A percentile compares a stretch with the other conserved stretches of the same genome.
Conservation (phyloP, 495 filamentous ascomycete species). For the Ascobolus immersus region DNA sequence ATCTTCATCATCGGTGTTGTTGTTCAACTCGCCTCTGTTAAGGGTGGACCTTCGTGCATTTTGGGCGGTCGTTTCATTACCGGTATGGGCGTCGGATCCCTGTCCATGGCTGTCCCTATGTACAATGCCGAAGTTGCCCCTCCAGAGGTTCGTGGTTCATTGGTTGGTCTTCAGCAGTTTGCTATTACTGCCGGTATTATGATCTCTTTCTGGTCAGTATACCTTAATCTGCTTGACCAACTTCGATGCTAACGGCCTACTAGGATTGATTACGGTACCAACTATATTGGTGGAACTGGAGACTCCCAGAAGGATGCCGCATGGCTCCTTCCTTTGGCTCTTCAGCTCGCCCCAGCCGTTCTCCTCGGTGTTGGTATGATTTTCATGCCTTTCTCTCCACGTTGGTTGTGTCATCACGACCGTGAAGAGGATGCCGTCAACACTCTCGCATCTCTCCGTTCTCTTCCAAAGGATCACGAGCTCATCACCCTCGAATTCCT, state of each 20-base stretch:
- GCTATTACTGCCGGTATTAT: slow-evolving; percentile 67
- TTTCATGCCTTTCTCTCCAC: slow-evolving; percentile 60
- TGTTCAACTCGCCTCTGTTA: slow-evolving; percentile 39
- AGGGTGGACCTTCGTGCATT: slow-evolving; percentile 31
- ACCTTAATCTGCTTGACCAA: too few species aligned
- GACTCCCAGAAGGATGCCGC: slow-evolving; percentile 36
- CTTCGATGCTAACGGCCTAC: slow-evolving; percentile 1
- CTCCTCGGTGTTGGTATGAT: slow-evolving; percentile 43
- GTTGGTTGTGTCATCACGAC: slow-evolving; percentile 51
- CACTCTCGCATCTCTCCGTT: slow-evolving; percentile 42
- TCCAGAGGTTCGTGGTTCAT: slow-evolving; percentile 35
- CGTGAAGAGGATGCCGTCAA: slow-evolving; percentile 43
- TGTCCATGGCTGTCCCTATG: slow-evolving; percentile 40
- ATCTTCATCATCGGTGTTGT: slow-evolving; percentile 59
- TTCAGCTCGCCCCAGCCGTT: slow-evolving; percentile 34
- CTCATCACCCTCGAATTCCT: slow-evolving; percentile 50
- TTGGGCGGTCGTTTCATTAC: slow-evolving; percentile 55
- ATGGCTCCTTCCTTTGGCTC: slow-evolving; percentile 40
- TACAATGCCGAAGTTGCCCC: slow-evolving; percentile 46
- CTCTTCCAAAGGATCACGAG: slow-evolving; percentile 31
- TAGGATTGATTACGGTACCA: slow-evolving; percentile 32
- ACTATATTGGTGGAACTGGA: slow-evolving; percentile 51
- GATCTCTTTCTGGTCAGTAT: slow-evolving; percentile 41
- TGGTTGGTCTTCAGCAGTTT: slow-evolving; percentile 56
- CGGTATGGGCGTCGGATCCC: slow-evolving; percentile 45